These are phyloP conservation scores for Penicillium italicum DNA, from an alignment of 2,329 filamentous ascomycete species.

Conservation along the genomic window DNA sequence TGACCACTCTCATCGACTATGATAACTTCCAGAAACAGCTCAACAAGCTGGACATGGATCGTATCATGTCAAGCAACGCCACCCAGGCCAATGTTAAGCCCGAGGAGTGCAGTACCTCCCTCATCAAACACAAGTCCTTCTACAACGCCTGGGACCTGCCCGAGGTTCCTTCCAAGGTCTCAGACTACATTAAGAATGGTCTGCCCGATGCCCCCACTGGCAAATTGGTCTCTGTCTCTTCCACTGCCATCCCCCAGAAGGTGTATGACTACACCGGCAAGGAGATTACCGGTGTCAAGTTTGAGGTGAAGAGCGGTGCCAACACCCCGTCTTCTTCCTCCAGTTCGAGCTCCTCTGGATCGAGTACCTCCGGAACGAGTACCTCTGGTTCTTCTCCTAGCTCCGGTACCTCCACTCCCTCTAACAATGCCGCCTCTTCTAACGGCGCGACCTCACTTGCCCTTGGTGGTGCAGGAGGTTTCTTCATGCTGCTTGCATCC, in stretches of 20 bases:
- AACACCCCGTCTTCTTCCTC: constrained; percentile 48
- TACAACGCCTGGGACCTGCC: constrained; percentile 76
- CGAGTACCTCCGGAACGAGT: background rate
- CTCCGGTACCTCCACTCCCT: background rate
- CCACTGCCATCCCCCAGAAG: constrained; percentile 54
- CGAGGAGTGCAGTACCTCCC: constrained; percentile 60
- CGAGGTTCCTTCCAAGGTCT: constrained; percentile 61
- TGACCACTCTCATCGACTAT: constrained; percentile 62
- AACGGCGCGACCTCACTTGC: constrained; percentile 22
- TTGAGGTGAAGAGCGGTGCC: constrained; percentile 52
- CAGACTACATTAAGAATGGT: constrained; percentile 72
- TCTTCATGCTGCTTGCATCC: constrained; percentile 28
- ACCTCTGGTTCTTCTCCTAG: background rate
- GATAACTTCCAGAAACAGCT: constrained; percentile 73
- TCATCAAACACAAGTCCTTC: constrained; percentile 68
- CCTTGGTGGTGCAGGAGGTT: constrained; percentile 25
- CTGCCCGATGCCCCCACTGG: constrained; percentile 62
- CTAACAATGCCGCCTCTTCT: constrained; percentile 20
- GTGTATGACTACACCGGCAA: constrained; percentile 57
- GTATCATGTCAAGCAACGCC: constrained; percentile 62
- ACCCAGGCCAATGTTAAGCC: constrained; percentile 53
- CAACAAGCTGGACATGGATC: constrained; percentile 66
- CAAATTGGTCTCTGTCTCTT: constrained; percentile 59
- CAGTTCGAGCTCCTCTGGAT: constrained; percentile 1
- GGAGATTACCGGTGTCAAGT: constrained; percentile 60